Evolutionary conservation across 306 rosid species (phyloP).

Genomic region (Heteromeles arbutifolia): DNA sequence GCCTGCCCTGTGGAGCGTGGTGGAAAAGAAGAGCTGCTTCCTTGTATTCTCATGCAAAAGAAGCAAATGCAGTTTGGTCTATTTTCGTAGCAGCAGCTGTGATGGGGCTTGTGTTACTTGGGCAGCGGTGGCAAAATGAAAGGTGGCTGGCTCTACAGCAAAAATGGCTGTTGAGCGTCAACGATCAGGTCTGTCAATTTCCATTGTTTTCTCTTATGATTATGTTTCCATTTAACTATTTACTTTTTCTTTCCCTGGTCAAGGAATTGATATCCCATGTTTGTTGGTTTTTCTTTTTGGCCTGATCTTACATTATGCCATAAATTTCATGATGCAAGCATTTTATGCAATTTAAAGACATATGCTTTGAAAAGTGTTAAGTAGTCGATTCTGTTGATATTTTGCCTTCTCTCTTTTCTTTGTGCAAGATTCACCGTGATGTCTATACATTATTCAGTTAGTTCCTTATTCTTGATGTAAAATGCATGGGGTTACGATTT

Average conservation of each 20-base stretch:
- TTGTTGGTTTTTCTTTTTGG: not conserved
- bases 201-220: not conserved
- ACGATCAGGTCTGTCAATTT: conserved; percentile 42
- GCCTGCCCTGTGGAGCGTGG: conserved; percentile 92
- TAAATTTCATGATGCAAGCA: not conserved
- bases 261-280: not conserved
- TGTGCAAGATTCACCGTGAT: not conserved
- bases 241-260: not conserved
- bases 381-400: not conserved
- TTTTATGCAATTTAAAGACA: not conserved
- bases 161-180: conserved; percentile 57
- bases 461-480: not conserved
- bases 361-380: not conserved
- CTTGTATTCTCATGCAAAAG: conserved; percentile 81
- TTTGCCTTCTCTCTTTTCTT: not conserved
- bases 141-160: conserved; percentile 68
- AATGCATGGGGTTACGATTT: not conserved
- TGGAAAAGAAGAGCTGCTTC: conserved; percentile 92
- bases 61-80: conserved; percentile 84
- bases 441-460: not conserved
- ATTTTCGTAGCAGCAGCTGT: conserved; percentile 85
- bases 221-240: not conserved
- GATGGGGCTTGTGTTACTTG: conserved; percentile 75
- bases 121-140: conserved; percentile 91
- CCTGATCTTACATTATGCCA: not conserved